A percentile compares a stretch with the other conserved stretches of the same genome.
Evolutionary conservation across 2,329 filamentous ascomycete genomes (phyloP).

Genomic region (Aureobasidium vineae): DNA sequence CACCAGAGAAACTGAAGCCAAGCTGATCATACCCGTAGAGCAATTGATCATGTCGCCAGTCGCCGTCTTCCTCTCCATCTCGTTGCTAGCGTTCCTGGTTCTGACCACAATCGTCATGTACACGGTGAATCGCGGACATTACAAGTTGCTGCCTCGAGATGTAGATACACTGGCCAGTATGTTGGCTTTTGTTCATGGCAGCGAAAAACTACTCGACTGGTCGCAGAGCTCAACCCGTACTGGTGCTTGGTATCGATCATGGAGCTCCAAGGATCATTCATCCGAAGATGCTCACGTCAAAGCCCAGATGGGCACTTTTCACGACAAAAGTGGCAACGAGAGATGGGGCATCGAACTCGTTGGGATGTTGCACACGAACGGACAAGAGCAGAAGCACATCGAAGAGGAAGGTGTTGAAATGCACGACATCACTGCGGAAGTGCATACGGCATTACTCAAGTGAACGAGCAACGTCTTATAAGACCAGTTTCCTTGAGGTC

Average conservation of each 20-base stretch:
- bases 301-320: background rate
- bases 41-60: conserved; percentile 7
- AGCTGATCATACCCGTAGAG: background rate
- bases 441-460: too few species aligned
- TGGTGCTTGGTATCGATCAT: too few species aligned
- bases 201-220: background rate
- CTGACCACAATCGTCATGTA: background rate
- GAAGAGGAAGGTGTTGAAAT: too few species aligned
- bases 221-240: background rate
- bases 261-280: too few species aligned
- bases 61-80: background rate
- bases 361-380: too few species aligned
- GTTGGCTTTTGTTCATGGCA: background rate
- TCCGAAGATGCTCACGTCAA: too few species aligned
- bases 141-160: background rate
- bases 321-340: background rate
- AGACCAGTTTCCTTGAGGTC: too few species aligned
- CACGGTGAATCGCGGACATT: background rate
- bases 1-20: too few species aligned
- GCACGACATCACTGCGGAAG: too few species aligned
- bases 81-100: background rate
- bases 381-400: too few species aligned
- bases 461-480: too few species aligned
- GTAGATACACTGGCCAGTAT: conserved; percentile 4
- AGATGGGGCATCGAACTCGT: background rate